These are phyloP conservation scores for Exophiala dermatitidis DNA, from an alignment of 2,329 filamentous ascomycete genomes.

Conservation along the genomic window DNA sequence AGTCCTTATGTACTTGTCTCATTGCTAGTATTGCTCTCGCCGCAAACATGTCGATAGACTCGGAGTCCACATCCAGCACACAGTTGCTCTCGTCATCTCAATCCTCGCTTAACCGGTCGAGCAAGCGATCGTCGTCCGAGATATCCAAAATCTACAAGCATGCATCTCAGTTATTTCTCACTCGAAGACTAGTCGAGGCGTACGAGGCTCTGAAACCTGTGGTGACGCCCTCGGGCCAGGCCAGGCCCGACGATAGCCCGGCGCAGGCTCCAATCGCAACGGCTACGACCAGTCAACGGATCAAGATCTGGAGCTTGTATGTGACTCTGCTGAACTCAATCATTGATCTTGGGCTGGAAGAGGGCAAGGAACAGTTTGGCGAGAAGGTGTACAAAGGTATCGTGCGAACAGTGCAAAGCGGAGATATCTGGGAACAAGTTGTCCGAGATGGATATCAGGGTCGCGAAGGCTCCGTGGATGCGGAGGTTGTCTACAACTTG, in stretches of 20 bases:
- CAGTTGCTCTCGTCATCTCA: conserved; percentile 60
- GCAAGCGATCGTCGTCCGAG: conserved; percentile 44
- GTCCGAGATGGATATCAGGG: conserved; percentile 81
- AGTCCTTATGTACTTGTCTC: not conserved
- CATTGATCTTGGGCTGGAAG: conserved; percentile 78
- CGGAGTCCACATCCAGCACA: conserved; percentile 39
- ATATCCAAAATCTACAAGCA: conserved; percentile 92
- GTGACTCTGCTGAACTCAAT: conserved; percentile 88
- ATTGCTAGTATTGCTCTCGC: not conserved
- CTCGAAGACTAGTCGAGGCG: conserved; percentile 83
- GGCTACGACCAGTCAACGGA: conserved; percentile 71
- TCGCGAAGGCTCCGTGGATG: conserved; percentile 81
- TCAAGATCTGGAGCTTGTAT: conserved; percentile 97
- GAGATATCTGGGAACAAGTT: conserved; percentile 90
- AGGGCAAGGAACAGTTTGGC: conserved; percentile 84
- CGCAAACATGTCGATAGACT: conserved; percentile 24
- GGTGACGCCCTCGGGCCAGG: conserved; percentile 51
- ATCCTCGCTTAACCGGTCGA: conserved; percentile 58
- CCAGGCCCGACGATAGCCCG: conserved; percentile 34
- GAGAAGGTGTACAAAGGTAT: conserved; percentile 75
- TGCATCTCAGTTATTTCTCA: conserved; percentile 88
- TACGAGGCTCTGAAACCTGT: conserved; percentile 77
- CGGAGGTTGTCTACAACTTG: conserved; percentile 68
- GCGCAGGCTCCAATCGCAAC: conserved; percentile 67
- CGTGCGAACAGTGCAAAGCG: conserved; percentile 77